A percentile compares a stretch with the other conserved stretches of the same genome.
These are phyloP conservation scores for Thinopyrum elongatum DNA, from an alignment of 176 grass and related monocot species.

Conservation along the genomic window DNA sequence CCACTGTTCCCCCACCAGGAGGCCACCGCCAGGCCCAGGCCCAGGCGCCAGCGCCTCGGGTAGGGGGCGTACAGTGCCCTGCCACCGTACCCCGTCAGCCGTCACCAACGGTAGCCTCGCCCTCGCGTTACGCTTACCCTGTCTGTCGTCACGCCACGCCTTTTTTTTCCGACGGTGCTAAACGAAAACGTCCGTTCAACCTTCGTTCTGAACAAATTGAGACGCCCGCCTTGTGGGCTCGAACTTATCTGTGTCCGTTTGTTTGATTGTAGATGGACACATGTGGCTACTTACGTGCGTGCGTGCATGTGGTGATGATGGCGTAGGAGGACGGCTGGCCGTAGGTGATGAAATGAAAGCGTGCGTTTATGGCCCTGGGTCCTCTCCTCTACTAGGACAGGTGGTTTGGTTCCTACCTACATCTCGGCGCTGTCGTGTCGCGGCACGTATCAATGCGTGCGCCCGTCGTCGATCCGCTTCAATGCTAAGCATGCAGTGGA, in stretches of 20 bases:
- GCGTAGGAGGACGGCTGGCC: background rate
- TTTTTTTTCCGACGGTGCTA: background rate
- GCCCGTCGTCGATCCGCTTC: conserved; percentile 1
- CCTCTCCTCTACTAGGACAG: background rate
- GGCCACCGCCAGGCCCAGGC: conserved; percentile 34
- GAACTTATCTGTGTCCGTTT: background rate
- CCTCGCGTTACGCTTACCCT: background rate
- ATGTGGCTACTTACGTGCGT: background rate
- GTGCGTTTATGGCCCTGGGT: background rate
- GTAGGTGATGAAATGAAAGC: conserved; percentile 12
- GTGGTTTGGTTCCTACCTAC: no score
- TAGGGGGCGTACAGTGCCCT: conserved; percentile 17
- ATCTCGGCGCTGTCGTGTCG: no score
- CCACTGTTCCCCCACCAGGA: conserved; percentile 53
- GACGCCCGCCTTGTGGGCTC: no score
- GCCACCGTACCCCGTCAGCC: background rate
- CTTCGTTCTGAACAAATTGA: background rate
- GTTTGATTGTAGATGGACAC: background rate
- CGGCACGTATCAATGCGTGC: conserved; percentile 25
- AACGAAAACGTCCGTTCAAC: background rate
- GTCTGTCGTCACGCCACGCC: no score
- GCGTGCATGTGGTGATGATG: background rate
- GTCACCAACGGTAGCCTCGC: background rate
- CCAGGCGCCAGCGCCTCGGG: conserved; percentile 36
- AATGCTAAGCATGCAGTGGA: conserved; percentile 29